Evolutionary conservation across 1,139 yeast species (phyloP), one percentile per base, ranked within the genome.

Genomic region (Debaryomyces fabryi): DNA sequence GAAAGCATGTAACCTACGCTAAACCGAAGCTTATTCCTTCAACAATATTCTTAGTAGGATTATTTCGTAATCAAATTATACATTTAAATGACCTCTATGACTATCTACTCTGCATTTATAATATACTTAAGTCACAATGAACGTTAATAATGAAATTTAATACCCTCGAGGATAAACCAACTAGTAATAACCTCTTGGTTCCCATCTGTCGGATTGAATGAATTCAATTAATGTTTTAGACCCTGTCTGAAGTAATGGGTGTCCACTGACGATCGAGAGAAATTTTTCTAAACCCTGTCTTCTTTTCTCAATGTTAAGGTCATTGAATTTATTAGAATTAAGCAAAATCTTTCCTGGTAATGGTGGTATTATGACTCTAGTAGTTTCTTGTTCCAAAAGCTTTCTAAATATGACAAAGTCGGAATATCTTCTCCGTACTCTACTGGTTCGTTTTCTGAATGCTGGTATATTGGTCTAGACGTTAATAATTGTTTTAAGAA

Each of bases 181-280:
- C 39, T 52, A 54, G 45, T 48, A 54, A 39, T 48, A 62, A 18
- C 52, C 56, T 47, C 59, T 64, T 3, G 73, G 68, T 29, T 86
- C 91, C 96, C 96, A 89, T 45, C 74, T 77, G 7, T 91, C 96
- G 60, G 89, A 93, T 66, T 92, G 97, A 46, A 93, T 83, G 60
- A 93, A 93, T 44, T 92, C 87, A 50, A 86, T 85, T 55, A 93
- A 76, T 0, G 88, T 83, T 56, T 83, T 82, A n/a, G 93, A 83
- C 0, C 96, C 96, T 0, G 97, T 88, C 67, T 93, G 98, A 50
- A 93, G 71, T 52, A 93, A 71, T 1, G 99, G 99, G 65, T 93
- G 99, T 8, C 97, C 96, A 16, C 96, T 96, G 10, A 93, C 96
- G 24, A 82, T 76, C 48, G 80, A 79, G 39, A 93, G 66, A 67